Percentiles rank a stretch among this genome's conserved stretches.
These are phyloP conservation scores for Xylaria arbuscula DNA, from an alignment of 2,329 filamentous ascomycete genomes.

Conservation along the genomic window DNA sequence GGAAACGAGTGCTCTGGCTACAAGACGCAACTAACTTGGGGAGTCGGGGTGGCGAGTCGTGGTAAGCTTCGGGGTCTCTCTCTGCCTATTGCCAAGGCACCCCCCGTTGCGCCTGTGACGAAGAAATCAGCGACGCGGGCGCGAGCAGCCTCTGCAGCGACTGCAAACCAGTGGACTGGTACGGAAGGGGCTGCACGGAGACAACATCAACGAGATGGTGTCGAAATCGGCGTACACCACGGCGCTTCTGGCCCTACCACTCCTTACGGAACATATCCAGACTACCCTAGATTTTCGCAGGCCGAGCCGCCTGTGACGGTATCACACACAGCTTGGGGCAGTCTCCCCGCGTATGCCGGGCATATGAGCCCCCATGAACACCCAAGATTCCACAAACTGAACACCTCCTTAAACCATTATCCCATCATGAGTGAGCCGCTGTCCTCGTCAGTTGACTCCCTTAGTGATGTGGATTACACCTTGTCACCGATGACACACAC, in stretches of 20 bases:
- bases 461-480: conserved; percentile 70
- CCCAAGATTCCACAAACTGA: conserved; percentile 59
- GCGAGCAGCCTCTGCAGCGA: conserved; percentile 58
- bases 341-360: conserved; percentile 59
- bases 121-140: conserved; percentile 62
- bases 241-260: conserved; percentile 56
- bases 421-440: conserved; percentile 63
- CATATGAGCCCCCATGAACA: conserved; percentile 54
- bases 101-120: conserved; percentile 62
- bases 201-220: conserved; percentile 52
- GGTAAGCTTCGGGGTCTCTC: conserved; percentile 93
- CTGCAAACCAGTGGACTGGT: conserved; percentile 55
- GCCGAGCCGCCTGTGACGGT: conserved; percentile 56
- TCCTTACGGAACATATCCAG: conserved; percentile 55
- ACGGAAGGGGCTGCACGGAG: conserved; percentile 52
- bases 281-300: conserved; percentile 64
- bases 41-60: conserved; percentile 92
- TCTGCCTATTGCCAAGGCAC: conserved; percentile 72
- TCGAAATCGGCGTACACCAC: conserved; percentile 54
- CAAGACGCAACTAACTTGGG: conserved; percentile 97
- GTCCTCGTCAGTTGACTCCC: conserved; percentile 67
- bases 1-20: conserved; percentile 96
- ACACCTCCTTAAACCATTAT: conserved; percentile 52
- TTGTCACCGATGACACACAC: conserved; percentile 66
- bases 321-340: conserved; percentile 58